These are phyloP conservation scores for Thraustochytrium sp. DNA, from an alignment of 352 stramenopile species.

Conservation along the genomic window DNA sequence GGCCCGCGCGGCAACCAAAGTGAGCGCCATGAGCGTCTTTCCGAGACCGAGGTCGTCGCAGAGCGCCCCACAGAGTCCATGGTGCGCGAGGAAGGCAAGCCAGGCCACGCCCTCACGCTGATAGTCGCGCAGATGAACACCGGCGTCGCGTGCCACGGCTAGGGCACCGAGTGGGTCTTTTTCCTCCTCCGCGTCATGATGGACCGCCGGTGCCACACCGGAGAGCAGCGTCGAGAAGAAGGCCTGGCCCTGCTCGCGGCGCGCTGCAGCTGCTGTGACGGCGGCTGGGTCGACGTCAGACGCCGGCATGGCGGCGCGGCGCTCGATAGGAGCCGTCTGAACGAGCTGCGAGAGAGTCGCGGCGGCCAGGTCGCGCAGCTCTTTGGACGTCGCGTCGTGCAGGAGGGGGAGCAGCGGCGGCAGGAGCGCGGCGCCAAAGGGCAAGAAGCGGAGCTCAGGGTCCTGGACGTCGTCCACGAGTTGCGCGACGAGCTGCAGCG, in stretches of 20 bases:
- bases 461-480: background rate
- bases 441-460: background rate
- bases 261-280: background rate
- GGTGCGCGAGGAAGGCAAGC: constrained; percentile 95
- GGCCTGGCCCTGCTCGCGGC: background rate
- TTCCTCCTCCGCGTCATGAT: no score
- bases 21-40: constrained; percentile 54
- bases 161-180: constrained; percentile 52
- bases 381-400: background rate
- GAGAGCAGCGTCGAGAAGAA: constrained; percentile 8
- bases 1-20: background rate
- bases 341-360: background rate
- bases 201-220: background rate
- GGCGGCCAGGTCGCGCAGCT: background rate
- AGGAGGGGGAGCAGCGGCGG: background rate
- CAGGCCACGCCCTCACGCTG: constrained; percentile 97
- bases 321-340: background rate
- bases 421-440: background rate
- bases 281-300: background rate
- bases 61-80: constrained; percentile 70
- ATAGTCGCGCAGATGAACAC: constrained; percentile 84
- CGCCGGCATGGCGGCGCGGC: background rate
- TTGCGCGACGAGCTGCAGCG: background rate
- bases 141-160: constrained; percentile 60
- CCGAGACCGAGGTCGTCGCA: constrained; percentile 66